Evolutionary conservation across 257 asterid genomes (phyloP).

Genomic region (Verbena officinalis): DNA sequence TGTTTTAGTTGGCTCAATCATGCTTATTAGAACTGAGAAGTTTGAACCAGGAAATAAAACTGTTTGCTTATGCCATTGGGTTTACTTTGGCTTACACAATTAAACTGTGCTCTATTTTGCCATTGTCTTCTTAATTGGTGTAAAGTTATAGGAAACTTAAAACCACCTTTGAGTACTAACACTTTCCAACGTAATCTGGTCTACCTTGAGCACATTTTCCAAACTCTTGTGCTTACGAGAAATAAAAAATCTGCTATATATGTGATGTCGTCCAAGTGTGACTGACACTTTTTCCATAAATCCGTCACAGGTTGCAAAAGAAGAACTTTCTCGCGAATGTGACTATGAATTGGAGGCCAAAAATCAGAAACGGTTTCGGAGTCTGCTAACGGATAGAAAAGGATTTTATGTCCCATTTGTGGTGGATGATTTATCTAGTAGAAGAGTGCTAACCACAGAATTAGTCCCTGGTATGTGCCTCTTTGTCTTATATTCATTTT

Average conservation of each 20-base stretch:
- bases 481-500: constrained; percentile 8
- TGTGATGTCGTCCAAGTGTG: constrained; percentile 25
- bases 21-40: constrained; percentile 22
- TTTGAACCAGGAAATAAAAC: not conserved
- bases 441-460: constrained; percentile 86
- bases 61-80: not conserved
- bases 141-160: not conserved
- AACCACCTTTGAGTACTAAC: constrained; percentile 2
- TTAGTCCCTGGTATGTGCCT: constrained; percentile 78
- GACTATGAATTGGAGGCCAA: constrained; percentile 83
- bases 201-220: constrained; percentile 8
- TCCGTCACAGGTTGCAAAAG: constrained; percentile 80
- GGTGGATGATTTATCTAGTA: constrained; percentile 75
- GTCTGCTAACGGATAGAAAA: constrained; percentile 48
- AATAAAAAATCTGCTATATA: not conserved
- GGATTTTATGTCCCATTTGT: constrained; percentile 89
- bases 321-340: constrained; percentile 94
- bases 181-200: constrained; percentile 14
- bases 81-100: constrained; percentile 1
- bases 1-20: constrained; percentile 25
- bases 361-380: constrained; percentile 77
- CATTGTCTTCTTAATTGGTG: not conserved
- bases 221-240: constrained; percentile 14
- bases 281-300: constrained; percentile 19
- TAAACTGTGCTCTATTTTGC: not conserved